Evolutionary conservation across 2,329 filamentous ascomycete species (phyloP), one percentile per base, ranked within the genome.

Genomic region (Diatrype stigma): DNA sequence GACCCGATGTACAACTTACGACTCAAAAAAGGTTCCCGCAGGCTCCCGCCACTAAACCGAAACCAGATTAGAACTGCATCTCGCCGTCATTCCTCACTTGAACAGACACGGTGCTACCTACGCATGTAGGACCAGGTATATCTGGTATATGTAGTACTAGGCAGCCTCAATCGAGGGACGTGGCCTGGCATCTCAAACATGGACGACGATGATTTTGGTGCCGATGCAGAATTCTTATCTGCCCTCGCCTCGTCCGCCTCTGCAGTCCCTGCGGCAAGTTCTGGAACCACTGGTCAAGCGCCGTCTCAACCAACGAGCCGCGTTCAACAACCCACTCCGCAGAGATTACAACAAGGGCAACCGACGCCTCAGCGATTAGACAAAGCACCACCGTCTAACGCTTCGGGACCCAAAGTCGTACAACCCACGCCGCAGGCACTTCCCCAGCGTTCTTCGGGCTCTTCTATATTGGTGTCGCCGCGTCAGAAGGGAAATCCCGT

Each of bases 401-500:
- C 70, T 8, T 61, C 66, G 3, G 67, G 66, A 37, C 64, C 74
- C 37, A 87, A 85, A 63, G 78, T 95, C 23, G 85, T 93, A 32
- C 93, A 96, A 69, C 92, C 91, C 11, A 95, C 86, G 51, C 93
- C 92, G 1, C 92, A 96, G 72, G 86, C 84, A n/a, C 78, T 96
- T 3, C 81, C 89, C 0, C 80, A 82, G 54, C 74, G 75, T 45
- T 75, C 75, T 7, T 71, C 82, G 2, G 86, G 87, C 3, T 90
- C 89, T 16, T 84, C 87, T 5, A 96, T 97, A 58, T 79, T 96
- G 19, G 92, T 97, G 28, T 96, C 92, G 34, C 87, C 90, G 16
- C 85, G 92, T 38, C 92, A 99, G 69, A 95, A 96, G 70, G 94
- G 93, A 55, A 99, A 99, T 62, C 94, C 94, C 0, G 88, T 97